Percentiles rank a stretch among this genome's conserved stretches.
Evolutionary conservation across 78 protist genomes (phyloP).

Genomic region (Dictyostelium intermedium): DNA sequence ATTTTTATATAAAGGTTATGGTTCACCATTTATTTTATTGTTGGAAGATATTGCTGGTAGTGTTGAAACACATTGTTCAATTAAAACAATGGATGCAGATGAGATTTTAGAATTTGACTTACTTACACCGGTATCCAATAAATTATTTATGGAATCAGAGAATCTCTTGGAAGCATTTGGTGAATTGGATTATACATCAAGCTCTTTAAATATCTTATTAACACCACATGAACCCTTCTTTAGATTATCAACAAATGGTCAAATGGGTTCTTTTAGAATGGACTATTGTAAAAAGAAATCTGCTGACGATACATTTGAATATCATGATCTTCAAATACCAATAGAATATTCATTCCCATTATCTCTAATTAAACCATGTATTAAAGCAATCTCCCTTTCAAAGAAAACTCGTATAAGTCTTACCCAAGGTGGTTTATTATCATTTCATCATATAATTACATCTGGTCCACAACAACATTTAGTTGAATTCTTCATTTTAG

Average conservation of each 20-base stretch:
- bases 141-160: constrained; percentile 37
- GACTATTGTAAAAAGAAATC: constrained; percentile 11
- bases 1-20: constrained; percentile 48
- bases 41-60: constrained; percentile 39
- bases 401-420: constrained; percentile 9
- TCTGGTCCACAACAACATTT: neutral
- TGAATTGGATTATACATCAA: constrained; percentile 29
- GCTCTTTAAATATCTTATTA: neutral
- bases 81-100: constrained; percentile 50
- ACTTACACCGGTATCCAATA: neutral
- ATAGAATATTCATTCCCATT: neutral
- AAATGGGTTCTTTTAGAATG: constrained; percentile 33
- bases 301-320: constrained; percentile 3
- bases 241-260: constrained; percentile 16
- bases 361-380: constrained; percentile 29
- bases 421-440: constrained; percentile 2
- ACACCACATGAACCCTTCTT: constrained; percentile 46
- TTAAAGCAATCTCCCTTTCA: constrained; percentile 29
- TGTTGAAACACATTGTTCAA: constrained; percentile 27
- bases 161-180: constrained; percentile 59
- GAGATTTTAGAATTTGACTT: constrained; percentile 6
- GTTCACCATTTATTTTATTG: neutral
- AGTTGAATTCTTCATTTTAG: neutral
- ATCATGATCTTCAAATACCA: neutral
- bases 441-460: neutral